A percentile compares a stretch with the other conserved stretches of the same genome.
These are phyloP conservation scores for Tylopilus balloui DNA, from an alignment of 768 basidiomycete genomes.

Conservation along the genomic window DNA sequence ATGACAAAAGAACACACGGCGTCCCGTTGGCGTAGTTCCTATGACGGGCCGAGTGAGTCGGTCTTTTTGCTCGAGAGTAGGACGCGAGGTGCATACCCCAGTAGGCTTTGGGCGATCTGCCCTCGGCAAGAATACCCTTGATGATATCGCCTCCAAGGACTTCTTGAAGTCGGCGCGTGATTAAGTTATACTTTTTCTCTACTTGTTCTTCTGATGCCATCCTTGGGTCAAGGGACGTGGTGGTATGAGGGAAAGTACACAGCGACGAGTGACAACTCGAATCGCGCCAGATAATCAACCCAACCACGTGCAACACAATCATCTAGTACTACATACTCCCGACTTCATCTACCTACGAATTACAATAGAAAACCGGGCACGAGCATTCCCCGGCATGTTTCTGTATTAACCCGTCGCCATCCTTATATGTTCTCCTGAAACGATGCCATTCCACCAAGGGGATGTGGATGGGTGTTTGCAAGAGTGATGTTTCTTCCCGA, in stretches of 20 bases:
- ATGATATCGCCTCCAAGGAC: constrained; percentile 83
- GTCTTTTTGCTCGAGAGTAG: neutral
- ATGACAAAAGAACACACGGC: constrained; percentile 60
- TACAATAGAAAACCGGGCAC: neutral
- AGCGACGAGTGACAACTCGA: neutral
- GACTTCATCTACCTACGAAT: neutral
- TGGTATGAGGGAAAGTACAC: neutral
- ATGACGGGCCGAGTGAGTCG: constrained; percentile 2
- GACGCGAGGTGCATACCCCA: constrained; percentile 61
- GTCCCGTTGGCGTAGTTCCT: constrained; percentile 92
- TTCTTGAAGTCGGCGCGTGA: constrained; percentile 83
- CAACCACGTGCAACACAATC: neutral
- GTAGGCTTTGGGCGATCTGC: constrained; percentile 76
- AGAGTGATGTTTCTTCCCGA: neutral
- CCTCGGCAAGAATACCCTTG: constrained; percentile 74
- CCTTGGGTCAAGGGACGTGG: neutral
- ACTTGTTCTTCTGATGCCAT: constrained; percentile 34
- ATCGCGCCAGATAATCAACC: neutral
- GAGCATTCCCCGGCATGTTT: too few species aligned
- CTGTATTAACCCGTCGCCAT: neutral
- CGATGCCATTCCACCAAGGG: constrained; percentile 1
- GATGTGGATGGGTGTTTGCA: neutral
- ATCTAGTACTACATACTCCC: too few species aligned
- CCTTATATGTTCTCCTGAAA: neutral
- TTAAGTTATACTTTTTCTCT: constrained; percentile 65